Evolutionary conservation across 1,284 basidiomycete genomes (phyloP).

Genomic region (Sporisorium reilianum): DNA sequence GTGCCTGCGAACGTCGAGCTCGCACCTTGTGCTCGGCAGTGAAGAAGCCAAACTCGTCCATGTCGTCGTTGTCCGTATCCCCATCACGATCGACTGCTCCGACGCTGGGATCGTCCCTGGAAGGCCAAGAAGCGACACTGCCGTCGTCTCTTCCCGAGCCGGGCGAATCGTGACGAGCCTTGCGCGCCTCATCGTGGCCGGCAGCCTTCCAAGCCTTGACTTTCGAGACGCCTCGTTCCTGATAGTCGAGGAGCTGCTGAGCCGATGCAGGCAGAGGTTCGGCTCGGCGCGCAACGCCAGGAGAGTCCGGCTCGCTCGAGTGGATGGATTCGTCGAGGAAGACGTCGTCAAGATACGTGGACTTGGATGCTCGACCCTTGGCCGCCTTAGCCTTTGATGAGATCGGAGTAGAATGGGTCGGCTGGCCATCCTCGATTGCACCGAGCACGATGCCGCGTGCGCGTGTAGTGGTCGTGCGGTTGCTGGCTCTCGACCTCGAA

Average conservation of each 20-base stretch:
- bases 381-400: background rate
- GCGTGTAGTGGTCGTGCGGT: constrained; percentile 7
- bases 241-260: constrained; percentile 27
- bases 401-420: constrained; percentile 34
- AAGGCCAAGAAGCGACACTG: constrained; percentile 22
- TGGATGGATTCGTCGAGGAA: constrained; percentile 14
- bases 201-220: constrained; percentile 50
- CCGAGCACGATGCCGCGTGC: constrained; percentile 18
- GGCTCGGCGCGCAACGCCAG: constrained; percentile 31
- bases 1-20: constrained; percentile 3
- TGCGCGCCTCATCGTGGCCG: constrained; percentile 13
- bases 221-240: constrained; percentile 36
- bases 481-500: background rate
- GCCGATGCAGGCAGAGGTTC: constrained; percentile 12
- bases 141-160: background rate
- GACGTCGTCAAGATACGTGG: constrained; percentile 16
- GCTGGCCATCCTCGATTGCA: constrained; percentile 12
- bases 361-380: background rate
- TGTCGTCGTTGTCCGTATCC: background rate
- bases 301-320: constrained; percentile 26
- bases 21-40: constrained; percentile 19
- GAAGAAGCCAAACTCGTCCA: constrained; percentile 45
- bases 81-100: background rate
- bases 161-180: background rate
- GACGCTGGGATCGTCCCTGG: background rate